Base-by-base conservation (phyloP, 164 flowering plant genomes). In the Vitis rotundifolia region DNA sequence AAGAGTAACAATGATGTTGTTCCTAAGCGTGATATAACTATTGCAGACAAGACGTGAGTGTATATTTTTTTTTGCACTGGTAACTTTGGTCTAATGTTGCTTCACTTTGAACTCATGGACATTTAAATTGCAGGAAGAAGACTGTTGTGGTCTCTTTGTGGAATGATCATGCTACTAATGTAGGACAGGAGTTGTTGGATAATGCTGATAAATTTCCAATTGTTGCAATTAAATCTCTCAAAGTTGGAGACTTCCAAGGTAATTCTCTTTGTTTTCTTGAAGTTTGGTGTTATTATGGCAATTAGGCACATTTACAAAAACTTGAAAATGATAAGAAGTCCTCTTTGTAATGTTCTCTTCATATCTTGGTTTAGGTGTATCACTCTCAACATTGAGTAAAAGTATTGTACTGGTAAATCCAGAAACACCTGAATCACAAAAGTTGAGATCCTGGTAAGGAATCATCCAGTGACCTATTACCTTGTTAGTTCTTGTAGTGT, bases 201-300 rank as follows among this genome's bases (percentile, higher is more conserved):
- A 82, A 76, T 69, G 91, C 79, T 68, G 94, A 89, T 68, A 68
- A 81, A 63, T 80, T 85, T 63, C 99, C 98, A 1, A 67, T 96
- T 59, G 87, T 93, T 72, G 98, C 98, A 28, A 80, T 96, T 0
- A 93, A 93, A 79, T 79, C 89, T 26, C 86, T 96, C 8, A 91
- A 75, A 84, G 99, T 96, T 70, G 94, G 97, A 51, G 99, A 93
- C 44, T 93, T 88, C 67, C 92, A 91, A 83, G 99, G 99, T 93
- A 83, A 37, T 55, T 47, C 15, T 31, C 11, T 28, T 22, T 49
- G 7, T 4, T 8, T 31, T 55, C 5, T 53, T n/a, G 2, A 22
- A 22, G 26, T 22, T 22, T 22, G 26, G 26, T 22, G 2, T 22
- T 22, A 22, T 1, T 13, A 58, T 7, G 28, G 11, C 8, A 37